phyloP scores from a whole-genome alignment of 805 yeast species.

The Grigorovia humatica region DNA sequence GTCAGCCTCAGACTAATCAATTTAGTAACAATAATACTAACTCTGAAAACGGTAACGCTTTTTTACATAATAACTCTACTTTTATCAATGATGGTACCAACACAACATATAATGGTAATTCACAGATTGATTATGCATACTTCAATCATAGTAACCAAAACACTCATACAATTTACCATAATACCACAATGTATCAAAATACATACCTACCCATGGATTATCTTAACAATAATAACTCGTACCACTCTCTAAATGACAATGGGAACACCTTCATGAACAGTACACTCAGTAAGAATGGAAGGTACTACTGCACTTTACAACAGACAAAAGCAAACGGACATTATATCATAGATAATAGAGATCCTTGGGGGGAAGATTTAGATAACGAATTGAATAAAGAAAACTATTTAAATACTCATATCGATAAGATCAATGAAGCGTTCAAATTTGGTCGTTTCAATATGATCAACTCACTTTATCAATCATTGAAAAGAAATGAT shows the following conservation, averaged over 20 bases:
- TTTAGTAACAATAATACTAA: background rate
- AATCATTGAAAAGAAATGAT: conserved; percentile 33
- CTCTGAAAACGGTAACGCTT: background rate
- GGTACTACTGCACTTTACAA: conserved; percentile 4
- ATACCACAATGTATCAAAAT: background rate
- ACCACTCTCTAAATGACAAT: background rate
- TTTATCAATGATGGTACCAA: background rate
- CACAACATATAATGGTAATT: background rate
- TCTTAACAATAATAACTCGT: background rate
- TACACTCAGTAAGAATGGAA: background rate
- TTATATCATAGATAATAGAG: conserved; percentile 1
- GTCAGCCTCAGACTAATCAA: background rate
- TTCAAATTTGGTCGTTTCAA: conserved; percentile 23
- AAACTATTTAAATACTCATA: conserved; percentile 26
- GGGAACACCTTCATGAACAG: background rate
- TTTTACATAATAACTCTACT: background rate
- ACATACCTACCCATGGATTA: background rate
- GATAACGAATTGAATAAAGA: conserved; percentile 24
- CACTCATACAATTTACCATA: too few species aligned
- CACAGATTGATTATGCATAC: background rate
- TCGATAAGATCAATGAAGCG: conserved; percentile 23
- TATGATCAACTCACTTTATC: conserved; percentile 31
- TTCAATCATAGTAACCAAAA: background rate
- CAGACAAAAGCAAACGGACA: background rate
- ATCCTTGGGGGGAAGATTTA: conserved; percentile 25